Evolutionary conservation across 352 stramenopile genomes (phyloP).

Genomic region (Pythium graminicola): DNA sequence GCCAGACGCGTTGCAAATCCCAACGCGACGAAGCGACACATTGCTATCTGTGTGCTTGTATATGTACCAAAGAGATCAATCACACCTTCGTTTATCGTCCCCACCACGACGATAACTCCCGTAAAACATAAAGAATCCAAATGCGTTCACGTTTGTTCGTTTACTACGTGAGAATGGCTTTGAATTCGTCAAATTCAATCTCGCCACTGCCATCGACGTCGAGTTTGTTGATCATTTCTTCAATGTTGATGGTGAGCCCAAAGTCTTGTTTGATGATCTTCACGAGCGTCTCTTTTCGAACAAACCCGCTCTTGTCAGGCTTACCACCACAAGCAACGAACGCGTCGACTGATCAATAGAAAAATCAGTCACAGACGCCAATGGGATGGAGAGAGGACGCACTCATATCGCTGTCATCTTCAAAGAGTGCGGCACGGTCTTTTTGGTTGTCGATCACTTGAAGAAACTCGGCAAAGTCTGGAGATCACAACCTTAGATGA

Average conservation of each 20-base stretch:
- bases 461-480: constrained; percentile 97
- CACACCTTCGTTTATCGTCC: not conserved
- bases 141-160: not conserved
- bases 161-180: constrained; percentile 74
- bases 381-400: constrained; percentile 9
- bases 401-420: constrained; percentile 97
- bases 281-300: constrained; percentile 84
- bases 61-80: constrained; percentile 10
- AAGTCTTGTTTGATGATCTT: constrained; percentile 97
- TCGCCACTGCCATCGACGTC: constrained; percentile 92
- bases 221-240: constrained; percentile 96
- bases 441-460: constrained; percentile 98
- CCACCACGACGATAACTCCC: not conserved
- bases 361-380: not conserved
- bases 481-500: not conserved
- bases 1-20: too few species aligned
- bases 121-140: not conserved
- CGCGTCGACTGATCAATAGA: constrained; percentile 76
- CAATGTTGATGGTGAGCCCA: constrained; percentile 95
- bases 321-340: constrained; percentile 96
- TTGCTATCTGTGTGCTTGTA: constrained; percentile 13
- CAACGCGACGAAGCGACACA: too few species aligned
- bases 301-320: constrained; percentile 88
- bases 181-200: constrained; percentile 97
- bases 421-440: constrained; percentile 91